Base-by-base conservation (phyloP, 1,139 yeast genomes). In the Kurtzmaniella quercitrusa region DNA sequence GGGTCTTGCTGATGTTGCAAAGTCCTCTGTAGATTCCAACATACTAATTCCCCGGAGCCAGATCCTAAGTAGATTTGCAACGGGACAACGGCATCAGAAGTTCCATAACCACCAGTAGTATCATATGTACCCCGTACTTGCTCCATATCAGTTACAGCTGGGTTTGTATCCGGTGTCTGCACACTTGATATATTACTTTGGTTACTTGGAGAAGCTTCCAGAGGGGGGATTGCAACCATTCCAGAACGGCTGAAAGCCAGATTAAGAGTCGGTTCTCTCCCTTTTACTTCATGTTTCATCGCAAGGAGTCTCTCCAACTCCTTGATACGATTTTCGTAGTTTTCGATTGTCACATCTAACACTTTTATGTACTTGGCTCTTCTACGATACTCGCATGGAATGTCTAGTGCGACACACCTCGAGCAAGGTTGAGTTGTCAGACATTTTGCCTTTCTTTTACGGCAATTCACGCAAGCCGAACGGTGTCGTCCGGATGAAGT, bases 381-480 rank as follows among this genome's bases (percentile, higher is more conserved):
- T 37, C 60, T 45, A 7, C 56, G 54, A 36, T 56, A 63, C n/a
- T 53, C 43, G 48, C 68, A 63, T 36, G 52, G 54, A 5, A 40
- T 41, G 6, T 54, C 52, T 1, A 51, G 46, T 1, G 43, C 27
- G 3, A 40, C 12, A 44, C 68, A 63, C 1, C 56, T 40, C 11
- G 46, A 43, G 42, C 68, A 63, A 1, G 68, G 68, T 3, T 39
- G 33, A 3, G 47, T 49, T 0, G 67, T 66, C 3, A 63, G 50
- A 41, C 68, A 63, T 43, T 60, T 60, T 1, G 65, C 58, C 45
- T 63, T 63, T 15, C 67, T 46, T n/a, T 40, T 43, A 25, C 58
- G 50, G 43, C 68, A 63, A 25, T 66, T 39, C 1, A 49, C 43
- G 48, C 68, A 63, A 1, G 67, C 67, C 8, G 52, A 37, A 16